Base-by-base conservation (phyloP, 2,329 filamentous ascomycete species). In the Alternaria panax region DNA sequence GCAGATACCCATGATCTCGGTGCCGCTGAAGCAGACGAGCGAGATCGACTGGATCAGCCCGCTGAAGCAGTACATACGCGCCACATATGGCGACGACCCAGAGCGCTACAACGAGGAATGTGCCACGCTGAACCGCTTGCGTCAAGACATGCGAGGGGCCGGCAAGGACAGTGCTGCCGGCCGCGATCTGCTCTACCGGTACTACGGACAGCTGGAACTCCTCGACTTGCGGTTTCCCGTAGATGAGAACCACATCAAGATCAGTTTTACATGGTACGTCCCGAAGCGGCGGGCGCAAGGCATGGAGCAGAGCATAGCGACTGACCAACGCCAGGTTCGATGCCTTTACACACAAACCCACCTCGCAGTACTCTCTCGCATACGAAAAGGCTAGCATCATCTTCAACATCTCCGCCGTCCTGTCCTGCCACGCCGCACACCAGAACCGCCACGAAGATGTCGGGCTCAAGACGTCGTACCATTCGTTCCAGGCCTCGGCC, bases 301-400 rank as follows among this genome's bases (percentile, higher is more conserved):
- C 18, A 42, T 24, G 46, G 12, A n/a, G 28, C 25, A 30, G 9
- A 41, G 14, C 32, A 34, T n/a, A 34, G 30, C 47, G 27, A 32
- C 73, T 79, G 67, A 75, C 64, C 43, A 5, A 25, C 6, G n/a
- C 4, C 73, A 97, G 93, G 93, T 98, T 96, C 81, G 95, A 99
- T 79, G 95, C 96, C n/a, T 99, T 99, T 77, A 99, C 95, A 43
- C 93, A 97, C 78, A 97, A 98, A 75, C 87, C 93, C n/a, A 99
- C 95, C 5, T 89, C 93, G 4, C 95, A 99, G 78, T 97, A 96
- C 81, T 97, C 93, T 7, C 85, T 99, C 47, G 95, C 95, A 47
- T 99, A 96, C 77, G 95, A 99, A 79, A 99, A 99, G 78, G 95
- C 95, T 14, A 98, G 94, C 71, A 96, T 99, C 75, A 97, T 99